phyloP scores from a whole-genome alignment of 108 stramenopile genomes.

The Cyclotella atomus region DNA sequence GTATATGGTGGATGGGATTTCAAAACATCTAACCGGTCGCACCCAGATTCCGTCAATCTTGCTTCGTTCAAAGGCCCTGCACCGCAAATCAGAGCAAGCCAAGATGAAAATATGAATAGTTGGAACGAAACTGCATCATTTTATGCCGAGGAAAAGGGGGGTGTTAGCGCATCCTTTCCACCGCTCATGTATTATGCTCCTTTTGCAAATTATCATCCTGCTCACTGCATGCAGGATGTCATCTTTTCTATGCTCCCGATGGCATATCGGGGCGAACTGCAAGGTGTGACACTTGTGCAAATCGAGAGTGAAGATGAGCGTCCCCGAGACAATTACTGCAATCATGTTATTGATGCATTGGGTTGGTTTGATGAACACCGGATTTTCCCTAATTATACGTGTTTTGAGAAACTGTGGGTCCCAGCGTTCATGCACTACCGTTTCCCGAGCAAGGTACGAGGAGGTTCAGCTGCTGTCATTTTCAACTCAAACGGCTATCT shows the following conservation, averaged over 20 bases:
- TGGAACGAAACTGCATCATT: too few relatives aligned
- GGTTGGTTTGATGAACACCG: neutral
- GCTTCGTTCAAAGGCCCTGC: neutral
- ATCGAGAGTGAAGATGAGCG: neutral
- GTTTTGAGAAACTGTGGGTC: neutral
- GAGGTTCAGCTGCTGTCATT: neutral
- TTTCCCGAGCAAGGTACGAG: neutral
- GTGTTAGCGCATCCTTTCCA: neutral
- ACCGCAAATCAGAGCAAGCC: neutral
- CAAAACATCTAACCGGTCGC: neutral
- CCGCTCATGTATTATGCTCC: neutral
- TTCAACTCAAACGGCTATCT: neutral
- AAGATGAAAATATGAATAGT: neutral
- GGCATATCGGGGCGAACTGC: neutral
- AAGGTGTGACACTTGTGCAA: neutral
- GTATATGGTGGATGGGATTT: neutral
- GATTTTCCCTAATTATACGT: neutral
- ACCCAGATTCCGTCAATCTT: neutral
- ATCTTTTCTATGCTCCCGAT: neutral
- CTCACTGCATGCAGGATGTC: neutral
- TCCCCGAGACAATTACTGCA: neutral
- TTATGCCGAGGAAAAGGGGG: too few relatives aligned
- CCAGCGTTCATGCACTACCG: neutral
- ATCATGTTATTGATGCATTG: neutral
- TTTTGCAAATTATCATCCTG: neutral